Percentiles rank a stretch among this genome's conserved stretches.
Evolutionary conservation across 2,329 filamentous ascomycete species (phyloP).

Genomic region (Byssothecium circinans): DNA sequence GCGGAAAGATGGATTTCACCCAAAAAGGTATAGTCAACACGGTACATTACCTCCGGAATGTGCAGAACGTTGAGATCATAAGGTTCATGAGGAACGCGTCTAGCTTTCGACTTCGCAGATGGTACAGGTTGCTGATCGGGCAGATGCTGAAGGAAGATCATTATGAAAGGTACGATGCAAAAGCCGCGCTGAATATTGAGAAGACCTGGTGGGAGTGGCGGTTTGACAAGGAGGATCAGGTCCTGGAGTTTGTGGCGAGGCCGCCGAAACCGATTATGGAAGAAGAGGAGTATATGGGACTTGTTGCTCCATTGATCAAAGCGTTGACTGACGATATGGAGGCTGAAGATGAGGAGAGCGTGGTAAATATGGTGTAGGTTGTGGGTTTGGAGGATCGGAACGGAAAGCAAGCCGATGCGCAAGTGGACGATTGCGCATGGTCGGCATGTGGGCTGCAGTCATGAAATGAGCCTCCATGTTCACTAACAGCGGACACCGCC

Average conservation of each 20-base stretch:
- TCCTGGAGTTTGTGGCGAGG: slow-evolving; percentile 33
- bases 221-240: slow-evolving; percentile 30
- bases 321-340: slow-evolving; percentile 39
- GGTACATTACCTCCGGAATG: slow-evolving; percentile 34
- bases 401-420: too few relatives aligned
- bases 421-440: too few relatives aligned
- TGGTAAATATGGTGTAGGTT: too few relatives aligned
- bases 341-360: slow-evolving; percentile 31
- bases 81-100: slow-evolving; percentile 40
- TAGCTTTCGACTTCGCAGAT: slow-evolving; percentile 41
- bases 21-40: slow-evolving; percentile 22
- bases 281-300: slow-evolving; percentile 43
- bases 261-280: slow-evolving; percentile 31
- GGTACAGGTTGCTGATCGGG: slow-evolving; percentile 44
- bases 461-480: too few relatives aligned
- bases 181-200: slow-evolving; percentile 29
- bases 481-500: too few relatives aligned
- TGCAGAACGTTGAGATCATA: slow-evolving; percentile 38
- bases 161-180: slow-evolving; percentile 42
- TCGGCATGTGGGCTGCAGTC: too few relatives aligned
- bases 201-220: slow-evolving; percentile 46
- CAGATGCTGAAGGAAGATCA: slow-evolving; percentile 47
- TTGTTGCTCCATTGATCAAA: slow-evolving; percentile 42
- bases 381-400: too few relatives aligned
- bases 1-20: background rate